These are phyloP conservation scores for Colletotrichum nymphaeae DNA, from an alignment of 2,329 filamentous ascomycete genomes.

Conservation along the genomic window DNA sequence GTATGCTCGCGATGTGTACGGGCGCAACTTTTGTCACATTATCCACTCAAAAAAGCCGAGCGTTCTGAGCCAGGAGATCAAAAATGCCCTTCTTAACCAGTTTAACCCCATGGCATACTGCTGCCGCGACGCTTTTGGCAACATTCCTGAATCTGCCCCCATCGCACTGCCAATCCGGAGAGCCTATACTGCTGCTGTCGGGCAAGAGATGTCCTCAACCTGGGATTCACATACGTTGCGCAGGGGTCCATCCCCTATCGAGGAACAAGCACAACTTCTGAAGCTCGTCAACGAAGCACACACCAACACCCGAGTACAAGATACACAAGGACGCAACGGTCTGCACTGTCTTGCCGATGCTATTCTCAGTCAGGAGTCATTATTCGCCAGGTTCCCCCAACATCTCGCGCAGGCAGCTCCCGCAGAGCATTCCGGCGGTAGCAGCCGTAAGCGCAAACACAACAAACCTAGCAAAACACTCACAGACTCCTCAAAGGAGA, in stretches of 20 bases:
- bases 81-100: conserved; percentile 47
- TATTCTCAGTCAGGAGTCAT: conserved; percentile 54
- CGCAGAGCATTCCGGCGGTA: conserved; percentile 28
- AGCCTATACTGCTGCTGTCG: conserved; percentile 29
- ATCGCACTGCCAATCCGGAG: conserved; percentile 36
- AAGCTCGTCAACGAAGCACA: conserved; percentile 49
- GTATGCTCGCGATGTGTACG: conserved; percentile 58
- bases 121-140: conserved; percentile 62
- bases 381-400: conserved; percentile 49
- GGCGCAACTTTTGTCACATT: conserved; percentile 64
- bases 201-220: conserved; percentile 15
- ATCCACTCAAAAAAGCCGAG: conserved; percentile 42
- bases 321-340: conserved; percentile 63
- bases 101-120: conserved; percentile 47
- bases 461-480: conserved; percentile 47
- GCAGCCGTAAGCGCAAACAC: conserved; percentile 51
- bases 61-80: conserved; percentile 42
- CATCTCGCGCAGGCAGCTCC: conserved; percentile 42
- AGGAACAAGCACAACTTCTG: conserved; percentile 49
- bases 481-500: conserved; percentile 47
- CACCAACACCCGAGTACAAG: conserved; percentile 49
- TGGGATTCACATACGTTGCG: conserved; percentile 8
- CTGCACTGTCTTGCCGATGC: conserved; percentile 69
- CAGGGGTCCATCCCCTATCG: conserved; percentile 8
- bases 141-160: conserved; percentile 38